Percentiles rank a stretch among this genome's conserved stretches.
These are phyloP conservation scores for Aureobasidium zeae DNA, from an alignment of 2,329 filamentous ascomycete species.

Conservation along the genomic window DNA sequence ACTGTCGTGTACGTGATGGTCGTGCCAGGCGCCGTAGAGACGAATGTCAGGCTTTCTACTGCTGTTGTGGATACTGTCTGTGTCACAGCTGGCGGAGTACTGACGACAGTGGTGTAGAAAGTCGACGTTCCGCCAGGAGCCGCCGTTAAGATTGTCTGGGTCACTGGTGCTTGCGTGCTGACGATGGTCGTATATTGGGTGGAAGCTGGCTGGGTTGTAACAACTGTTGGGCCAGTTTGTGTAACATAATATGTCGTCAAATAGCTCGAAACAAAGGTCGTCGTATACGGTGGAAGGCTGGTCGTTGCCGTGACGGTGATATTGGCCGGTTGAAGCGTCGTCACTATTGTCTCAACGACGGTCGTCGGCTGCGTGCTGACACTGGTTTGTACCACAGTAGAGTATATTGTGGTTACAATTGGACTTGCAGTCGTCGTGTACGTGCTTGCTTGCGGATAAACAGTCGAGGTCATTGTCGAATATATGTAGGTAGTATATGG, in stretches of 20 bases:
- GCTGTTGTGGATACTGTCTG: not conserved
- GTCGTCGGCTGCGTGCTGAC: not conserved
- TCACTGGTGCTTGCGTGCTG: not conserved
- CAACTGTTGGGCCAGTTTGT: not conserved
- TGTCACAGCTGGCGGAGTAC: not conserved
- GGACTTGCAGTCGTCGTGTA: not conserved
- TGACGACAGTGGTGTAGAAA: not conserved
- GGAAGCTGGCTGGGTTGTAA: not conserved
- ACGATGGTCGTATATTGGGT: slow-evolving; percentile 4
- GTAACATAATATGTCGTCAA: not conserved
- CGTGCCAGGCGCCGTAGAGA: not conserved
- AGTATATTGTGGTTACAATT: not conserved
- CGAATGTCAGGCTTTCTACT: not conserved
- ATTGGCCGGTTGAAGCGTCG: not conserved
- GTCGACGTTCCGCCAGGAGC: not conserved
- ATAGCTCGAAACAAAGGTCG: slow-evolving; percentile 4
- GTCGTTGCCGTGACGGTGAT: not conserved
- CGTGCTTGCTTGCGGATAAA: slow-evolving; percentile 4
- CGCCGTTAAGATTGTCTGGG: not conserved
- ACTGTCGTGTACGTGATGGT: not conserved
- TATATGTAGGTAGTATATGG: slow-evolving; percentile 1
- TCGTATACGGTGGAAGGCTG: not conserved
- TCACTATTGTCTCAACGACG: not conserved
- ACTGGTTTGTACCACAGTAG: not conserved
- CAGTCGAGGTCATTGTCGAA: not conserved